Evolutionary conservation across 768 basidiomycete species (phyloP), one percentile per base, ranked within the genome.

Genomic region (Phylloporus sp.): DNA sequence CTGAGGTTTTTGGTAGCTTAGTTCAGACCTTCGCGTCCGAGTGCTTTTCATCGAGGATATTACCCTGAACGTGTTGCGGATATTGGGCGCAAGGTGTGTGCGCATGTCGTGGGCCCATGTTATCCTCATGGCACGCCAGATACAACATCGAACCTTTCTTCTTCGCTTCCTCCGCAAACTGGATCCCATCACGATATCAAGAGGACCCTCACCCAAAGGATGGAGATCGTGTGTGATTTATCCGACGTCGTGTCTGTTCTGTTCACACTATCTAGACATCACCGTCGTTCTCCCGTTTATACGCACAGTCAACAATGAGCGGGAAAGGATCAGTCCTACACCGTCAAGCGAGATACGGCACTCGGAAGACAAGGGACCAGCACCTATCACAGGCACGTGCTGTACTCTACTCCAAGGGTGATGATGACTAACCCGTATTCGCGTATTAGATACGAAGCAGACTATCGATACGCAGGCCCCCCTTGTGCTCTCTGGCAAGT

Each of bases 131-230:
- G 27, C 10, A 13, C 23, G n/a, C 6, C 33, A 74, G 73, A 34
- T 73, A 68, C 38, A 55, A 68, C 42, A 64, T 73, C 22, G 71
- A 74, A 46, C 71, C 73, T 0, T 72, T 74, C 52, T 74, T 71
- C 56, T 74, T 71, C 43, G 67, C 71, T 13, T 72, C 70, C 0
- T 72, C 73, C 0, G 46, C 70, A 15, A 71, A 71, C 45, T 67
- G 69, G 63, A 72, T 72, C 37, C 71, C 72, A 2, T 68, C 70
- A 0, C 68, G 71, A 24, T 74, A 70, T 42, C 71, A 72, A 49
- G 72, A 73, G 46, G 51, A 65, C 24, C 49, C 58, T 11, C 48
- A 48, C 1, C 38, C 34, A 3, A 56, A 44, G 3, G 9, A 53
- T 35, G 69, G 66, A 38, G 73, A 74, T 44, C 73, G 72, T 74